Evolutionary conservation across 148 eudicot genomes (phyloP), one percentile per base, ranked within the genome.

Genomic region (Diospyros lotus): DNA sequence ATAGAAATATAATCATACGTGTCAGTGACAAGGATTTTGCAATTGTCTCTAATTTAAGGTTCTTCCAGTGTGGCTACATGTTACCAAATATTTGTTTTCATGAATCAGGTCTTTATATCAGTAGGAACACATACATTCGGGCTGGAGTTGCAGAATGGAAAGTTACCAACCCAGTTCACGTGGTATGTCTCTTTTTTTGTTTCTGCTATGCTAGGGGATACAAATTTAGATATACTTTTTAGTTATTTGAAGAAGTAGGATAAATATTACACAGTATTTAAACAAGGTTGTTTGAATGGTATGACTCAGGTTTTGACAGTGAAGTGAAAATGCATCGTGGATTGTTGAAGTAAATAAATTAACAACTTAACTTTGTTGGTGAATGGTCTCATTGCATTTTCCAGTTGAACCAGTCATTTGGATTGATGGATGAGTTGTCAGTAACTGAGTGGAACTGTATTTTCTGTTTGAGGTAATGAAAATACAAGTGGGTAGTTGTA

Each of bases 81-180:
- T 46, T 67, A 28, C 17, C 28, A 44, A 17, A 8, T 43, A 9
- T 45, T 58, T 45, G 5, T n/a, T 66, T 58, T 66, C 52, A 39
- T 54, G 45, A 75, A 64, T 60, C 88, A 94, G 98, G 97, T 54
- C 85, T 94, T 61, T 94, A 92, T 81, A 91, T 90, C 61, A 94
- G 98, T 73, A 86, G 97, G 82, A 94, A 94, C 74, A 92, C 97
- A 73, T 94, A 94, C 66, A 92, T 92, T 75, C 93, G 89, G 73
- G 86, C 97, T 67, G 97, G 97, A 78, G 79, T 92, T 76, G 96
- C 98, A 61, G 97, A 92, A 80, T 94, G 97, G 98, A 90, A 82
- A 80, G 79, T 85, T 68, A 78, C 91, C 72, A 94, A 94, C 83
- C 96, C 98, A 50, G 97, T 94, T 71, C 96, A 92, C 76, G 78